Conservation (phyloP, 768 basidiomycete genomes). For the Lactifluus volemus region DNA sequence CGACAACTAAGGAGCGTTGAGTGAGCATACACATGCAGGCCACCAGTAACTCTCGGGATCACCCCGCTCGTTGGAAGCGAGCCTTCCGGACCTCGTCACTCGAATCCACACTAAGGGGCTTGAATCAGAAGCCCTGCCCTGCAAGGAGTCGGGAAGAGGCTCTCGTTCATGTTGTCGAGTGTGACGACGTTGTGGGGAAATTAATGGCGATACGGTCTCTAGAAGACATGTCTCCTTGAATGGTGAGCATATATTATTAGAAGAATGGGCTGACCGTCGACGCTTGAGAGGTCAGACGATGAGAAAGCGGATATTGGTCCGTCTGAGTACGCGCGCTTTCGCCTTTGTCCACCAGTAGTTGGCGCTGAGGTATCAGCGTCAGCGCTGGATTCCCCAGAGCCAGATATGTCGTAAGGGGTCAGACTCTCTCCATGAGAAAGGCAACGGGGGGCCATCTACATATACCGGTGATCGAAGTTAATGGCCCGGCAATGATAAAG, state of each 20-base stretch:
- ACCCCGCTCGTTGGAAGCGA: constrained; percentile 23
- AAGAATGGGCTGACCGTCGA: constrained; percentile 1
- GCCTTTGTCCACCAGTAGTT: not conserved
- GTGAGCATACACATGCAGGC: constrained; percentile 51
- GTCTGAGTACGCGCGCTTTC: not conserved
- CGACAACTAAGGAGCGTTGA: not conserved
- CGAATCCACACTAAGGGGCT: constrained; percentile 34
- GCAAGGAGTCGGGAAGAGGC: not conserved
- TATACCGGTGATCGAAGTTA: not conserved
- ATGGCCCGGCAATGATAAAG: not conserved
- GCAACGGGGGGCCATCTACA: not conserved
- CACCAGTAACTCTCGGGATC: constrained; percentile 45
- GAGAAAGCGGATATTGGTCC: not conserved
- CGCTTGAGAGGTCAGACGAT: not conserved
- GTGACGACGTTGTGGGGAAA: not conserved
- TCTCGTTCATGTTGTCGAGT: not conserved
- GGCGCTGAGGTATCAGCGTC: not conserved
- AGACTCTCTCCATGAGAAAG: not conserved
- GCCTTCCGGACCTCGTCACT: constrained; percentile 33
- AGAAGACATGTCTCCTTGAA: not conserved
- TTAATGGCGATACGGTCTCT: not conserved
- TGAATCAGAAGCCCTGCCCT: not conserved
- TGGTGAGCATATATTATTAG: not conserved
- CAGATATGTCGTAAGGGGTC: not conserved
- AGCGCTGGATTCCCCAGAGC: not conserved